These are phyloP conservation scores for Ogataea philodendri DNA, from an alignment of 805 yeast species.

Conservation along the genomic window DNA sequence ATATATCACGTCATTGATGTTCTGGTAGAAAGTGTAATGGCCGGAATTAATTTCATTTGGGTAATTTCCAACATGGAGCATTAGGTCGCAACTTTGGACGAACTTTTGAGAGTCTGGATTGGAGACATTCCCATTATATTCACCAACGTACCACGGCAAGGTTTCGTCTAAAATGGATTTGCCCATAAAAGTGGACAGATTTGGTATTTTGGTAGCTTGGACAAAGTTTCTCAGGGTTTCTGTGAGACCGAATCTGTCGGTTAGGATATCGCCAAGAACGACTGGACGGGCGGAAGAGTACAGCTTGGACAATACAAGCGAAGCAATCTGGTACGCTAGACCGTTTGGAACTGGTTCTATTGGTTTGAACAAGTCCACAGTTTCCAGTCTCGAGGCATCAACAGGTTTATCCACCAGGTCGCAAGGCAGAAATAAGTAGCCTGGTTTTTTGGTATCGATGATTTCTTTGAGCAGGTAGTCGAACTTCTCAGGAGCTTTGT, in stretches of 20 bases:
- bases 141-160: conserved; percentile 63
- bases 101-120: conserved; percentile 45
- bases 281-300: conserved; percentile 58
- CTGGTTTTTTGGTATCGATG: conserved; percentile 66
- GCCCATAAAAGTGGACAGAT: conserved; percentile 63
- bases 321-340: conserved; percentile 30
- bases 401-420: conserved; percentile 55
- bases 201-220: conserved; percentile 48
- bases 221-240: conserved; percentile 48
- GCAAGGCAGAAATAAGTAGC: conserved; percentile 74
- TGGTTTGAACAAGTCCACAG: conserved; percentile 1
- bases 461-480: conserved; percentile 64
- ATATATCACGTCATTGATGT: conserved; percentile 42
- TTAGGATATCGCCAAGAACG: conserved; percentile 67
- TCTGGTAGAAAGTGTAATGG: conserved; percentile 47
- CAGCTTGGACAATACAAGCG: conserved; percentile 47
- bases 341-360: conserved; percentile 5
- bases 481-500: conserved; percentile 54
- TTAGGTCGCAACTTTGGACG: conserved; percentile 59
- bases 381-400: conserved; percentile 31
- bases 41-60: conserved; percentile 71
- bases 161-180: conserved; percentile 73
- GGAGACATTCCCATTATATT: conserved; percentile 64
- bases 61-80: conserved; percentile 68
- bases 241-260: conserved; percentile 57